Evolutionary conservation across 179 eudicot species (phyloP), one percentile per base, ranked within the genome.

Genomic region (Carnegiea gigantea): DNA sequence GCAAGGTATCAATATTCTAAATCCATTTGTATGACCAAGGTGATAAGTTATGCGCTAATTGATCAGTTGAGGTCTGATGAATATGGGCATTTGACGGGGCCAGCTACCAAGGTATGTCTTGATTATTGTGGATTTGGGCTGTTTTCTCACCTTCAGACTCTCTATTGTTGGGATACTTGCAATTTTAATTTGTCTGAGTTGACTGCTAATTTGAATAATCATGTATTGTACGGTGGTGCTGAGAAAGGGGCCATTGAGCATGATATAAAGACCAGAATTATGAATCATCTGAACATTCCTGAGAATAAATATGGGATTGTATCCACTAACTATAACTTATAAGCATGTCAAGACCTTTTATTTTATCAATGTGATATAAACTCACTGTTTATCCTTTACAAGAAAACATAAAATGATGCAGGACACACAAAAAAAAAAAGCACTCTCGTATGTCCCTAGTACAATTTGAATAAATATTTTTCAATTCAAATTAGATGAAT

Each of bases 61-160:
- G 99, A 97, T 93, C 94, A 93, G 87, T 87, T 97, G 84, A 87
- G 99, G 84, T 76, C 81, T 23, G 93, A 95, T 82, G 99, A 97
- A 85, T 97, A 97, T 82, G 87, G 89, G 9, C 93, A 97, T 79
- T 86, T 97, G 1, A 87, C 86, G 13, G 97, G 87, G 21, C 83
- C 92, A 15, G 86, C 53, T 78, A 84, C 97, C 10, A 97, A 97
- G 97, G 99, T 97, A 89, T 87, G 95, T 82, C 97, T 97, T 73
- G 99, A 97, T 77, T 94, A 94, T 60, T 94, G 98, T 86, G 98
- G 99, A 75, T 97, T 97, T 84, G 99, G 99, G 82, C 72, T 97
- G 87, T 97, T 97, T 88, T 97, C 99, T 9, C 90, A 92, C 73
- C 90, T 97, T 75, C 99, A 97, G 78, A 88, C 91, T 24, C 89